Conservation (phyloP, 495 filamentous ascomycete genomes). For the Penicillium daleae region DNA sequence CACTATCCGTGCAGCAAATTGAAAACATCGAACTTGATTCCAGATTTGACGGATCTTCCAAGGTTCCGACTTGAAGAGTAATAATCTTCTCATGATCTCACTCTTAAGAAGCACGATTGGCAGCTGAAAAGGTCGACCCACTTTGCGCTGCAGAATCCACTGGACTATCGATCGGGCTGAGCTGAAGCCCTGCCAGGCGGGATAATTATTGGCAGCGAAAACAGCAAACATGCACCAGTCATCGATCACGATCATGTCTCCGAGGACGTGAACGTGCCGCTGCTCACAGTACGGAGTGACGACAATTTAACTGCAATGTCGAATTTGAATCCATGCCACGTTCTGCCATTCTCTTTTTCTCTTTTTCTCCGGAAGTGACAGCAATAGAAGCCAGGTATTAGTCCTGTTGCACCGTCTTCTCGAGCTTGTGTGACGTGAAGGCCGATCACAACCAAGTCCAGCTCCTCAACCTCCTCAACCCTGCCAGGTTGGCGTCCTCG, state of each 20-base stretch:
- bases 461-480: not conserved
- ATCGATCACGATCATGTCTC: not conserved
- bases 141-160: constrained; percentile 8
- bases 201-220: not conserved
- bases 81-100: constrained; percentile 19
- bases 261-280: not conserved
- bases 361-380: not conserved
- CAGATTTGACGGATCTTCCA: not conserved
- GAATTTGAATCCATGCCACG: no score
- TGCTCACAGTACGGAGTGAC: no score
- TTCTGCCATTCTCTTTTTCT: not conserved
- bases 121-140: constrained; percentile 9
- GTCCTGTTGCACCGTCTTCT: not conserved
- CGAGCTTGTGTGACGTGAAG: not conserved
- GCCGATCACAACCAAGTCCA: not conserved
- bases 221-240: not conserved
- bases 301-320: no score
- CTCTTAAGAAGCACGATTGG: not conserved
- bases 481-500: not conserved
- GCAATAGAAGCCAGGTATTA: no score
- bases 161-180: constrained; percentile 14
- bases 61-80: not conserved
- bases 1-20: no score
- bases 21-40: not conserved
- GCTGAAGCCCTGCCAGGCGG: not conserved